Percentiles rank a stretch among this genome's conserved stretches.
phyloP scores from a whole-genome alignment of 371 early-diverging fungal species.

The Mucor velutinosus region DNA sequence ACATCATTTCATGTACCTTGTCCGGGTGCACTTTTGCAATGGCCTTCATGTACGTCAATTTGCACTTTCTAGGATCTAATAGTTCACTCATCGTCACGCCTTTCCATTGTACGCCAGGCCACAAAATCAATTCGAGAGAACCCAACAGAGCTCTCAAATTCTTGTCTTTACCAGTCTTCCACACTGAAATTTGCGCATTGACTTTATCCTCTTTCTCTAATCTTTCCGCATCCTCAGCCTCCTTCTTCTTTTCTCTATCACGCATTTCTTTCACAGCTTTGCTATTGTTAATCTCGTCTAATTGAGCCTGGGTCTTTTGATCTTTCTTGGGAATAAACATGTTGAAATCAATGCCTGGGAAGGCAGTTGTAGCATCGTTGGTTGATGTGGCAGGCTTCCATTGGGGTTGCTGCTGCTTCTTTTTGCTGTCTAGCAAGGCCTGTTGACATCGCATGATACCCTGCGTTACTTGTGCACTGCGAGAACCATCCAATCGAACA shows the following conservation, averaged over 20 bases:
- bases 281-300: constrained; percentile 43
- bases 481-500: constrained; percentile 44
- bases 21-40: constrained; percentile 96
- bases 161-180: constrained; percentile 87
- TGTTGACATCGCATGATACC: constrained; percentile 40
- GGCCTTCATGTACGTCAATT: constrained; percentile 90
- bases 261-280: constrained; percentile 73
- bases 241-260: constrained; percentile 67
- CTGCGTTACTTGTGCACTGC: constrained; percentile 57
- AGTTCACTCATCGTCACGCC: constrained; percentile 81
- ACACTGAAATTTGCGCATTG: constrained; percentile 66
- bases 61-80: constrained; percentile 84
- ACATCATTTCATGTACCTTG: constrained; percentile 61
- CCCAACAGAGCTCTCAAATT: constrained; percentile 90
- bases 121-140: constrained; percentile 80
- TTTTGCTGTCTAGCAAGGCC: constrained; percentile 18
- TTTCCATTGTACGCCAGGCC: constrained; percentile 78
- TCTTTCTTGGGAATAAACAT: constrained; percentile 17
- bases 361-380: constrained; percentile 2
- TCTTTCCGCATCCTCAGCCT: constrained; percentile 78
- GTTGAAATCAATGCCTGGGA: constrained; percentile 27
- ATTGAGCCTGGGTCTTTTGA: constrained; percentile 3
- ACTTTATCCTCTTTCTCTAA: constrained; percentile 78
- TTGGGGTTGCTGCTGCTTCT: neutral
- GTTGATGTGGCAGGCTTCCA: constrained; percentile 15